Evolutionary conservation across 1,139 yeast genomes (phyloP).

Genomic region (Citeromyces hawaiiensis): DNA sequence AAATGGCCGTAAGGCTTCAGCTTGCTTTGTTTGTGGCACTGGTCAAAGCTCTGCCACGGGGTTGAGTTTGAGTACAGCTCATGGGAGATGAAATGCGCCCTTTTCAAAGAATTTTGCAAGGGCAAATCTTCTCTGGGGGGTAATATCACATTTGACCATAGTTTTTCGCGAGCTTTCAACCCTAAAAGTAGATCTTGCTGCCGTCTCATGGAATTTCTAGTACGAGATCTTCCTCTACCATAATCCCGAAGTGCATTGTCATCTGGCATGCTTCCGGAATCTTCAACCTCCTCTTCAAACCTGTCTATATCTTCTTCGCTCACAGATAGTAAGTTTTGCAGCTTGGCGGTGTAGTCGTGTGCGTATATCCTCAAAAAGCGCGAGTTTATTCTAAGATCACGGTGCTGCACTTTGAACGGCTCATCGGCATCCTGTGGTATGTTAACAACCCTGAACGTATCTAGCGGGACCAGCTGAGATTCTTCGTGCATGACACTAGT

Average conservation of each 20-base stretch:
- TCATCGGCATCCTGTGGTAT: neutral
- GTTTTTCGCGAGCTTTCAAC: constrained; percentile 21
- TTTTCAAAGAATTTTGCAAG: constrained; percentile 16
- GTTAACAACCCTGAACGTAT: neutral
- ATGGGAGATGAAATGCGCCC: constrained; percentile 12
- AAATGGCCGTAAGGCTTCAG: constrained; percentile 14
- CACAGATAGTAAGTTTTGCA: constrained; percentile 18
- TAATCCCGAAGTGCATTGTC: neutral
- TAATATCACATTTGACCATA: constrained; percentile 35
- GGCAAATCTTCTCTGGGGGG: constrained; percentile 29
- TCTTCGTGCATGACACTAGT: neutral
- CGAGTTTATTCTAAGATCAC: constrained; percentile 35
- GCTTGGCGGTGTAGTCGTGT: constrained; percentile 25
- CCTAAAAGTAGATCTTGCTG: constrained; percentile 8
- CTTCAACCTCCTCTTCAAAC: constrained; percentile 13
- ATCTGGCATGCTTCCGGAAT: constrained; percentile 1
- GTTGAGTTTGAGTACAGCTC: neutral
- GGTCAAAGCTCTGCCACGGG: neutral
- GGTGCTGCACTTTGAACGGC: neutral
- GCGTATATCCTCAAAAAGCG: constrained; percentile 33
- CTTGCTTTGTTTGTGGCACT: constrained; percentile 6
- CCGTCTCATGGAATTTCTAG: neutral
- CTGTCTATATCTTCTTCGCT: constrained; percentile 18
- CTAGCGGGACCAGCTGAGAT: neutral
- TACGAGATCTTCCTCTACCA: neutral